Conservation (phyloP, 1,284 basidiomycete species). For the Caloboletus inedulis region DNA sequence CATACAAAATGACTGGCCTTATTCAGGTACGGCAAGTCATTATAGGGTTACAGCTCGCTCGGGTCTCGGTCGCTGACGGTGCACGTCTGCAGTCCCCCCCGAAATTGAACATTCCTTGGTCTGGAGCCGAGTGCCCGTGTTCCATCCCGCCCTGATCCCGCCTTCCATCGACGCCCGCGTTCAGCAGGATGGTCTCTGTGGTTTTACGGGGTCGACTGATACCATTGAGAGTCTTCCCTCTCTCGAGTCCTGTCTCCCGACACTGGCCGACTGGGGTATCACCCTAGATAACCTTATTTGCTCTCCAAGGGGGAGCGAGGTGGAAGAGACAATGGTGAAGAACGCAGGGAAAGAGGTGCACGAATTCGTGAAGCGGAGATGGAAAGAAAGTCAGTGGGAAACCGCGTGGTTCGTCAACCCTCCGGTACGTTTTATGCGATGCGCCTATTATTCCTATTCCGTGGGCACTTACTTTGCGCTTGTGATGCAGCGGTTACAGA, state of each 20-base stretch:
- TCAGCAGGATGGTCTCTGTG: constrained; percentile 65
- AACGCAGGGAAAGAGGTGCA: constrained; percentile 56
- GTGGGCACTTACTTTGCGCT: not conserved
- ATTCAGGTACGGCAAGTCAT: constrained; percentile 52
- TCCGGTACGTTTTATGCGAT: constrained; percentile 47
- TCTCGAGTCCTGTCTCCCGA: constrained; percentile 53
- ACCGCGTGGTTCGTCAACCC: constrained; percentile 87
- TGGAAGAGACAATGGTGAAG: constrained; percentile 51
- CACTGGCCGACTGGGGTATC: constrained; percentile 65
- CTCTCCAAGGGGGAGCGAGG: constrained; percentile 43
- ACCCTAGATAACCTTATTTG: constrained; percentile 53
- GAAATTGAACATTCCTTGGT: constrained; percentile 73
- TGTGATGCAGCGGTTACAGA: constrained; percentile 62
- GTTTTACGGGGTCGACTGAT: constrained; percentile 78
- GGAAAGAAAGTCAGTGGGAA: constrained; percentile 71
- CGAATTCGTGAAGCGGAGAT: constrained; percentile 58
- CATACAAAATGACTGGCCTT: constrained; percentile 82
- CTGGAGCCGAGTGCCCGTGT: constrained; percentile 71
- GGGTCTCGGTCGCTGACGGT: not conserved
- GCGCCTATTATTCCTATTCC: not conserved
- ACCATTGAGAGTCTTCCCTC: constrained; percentile 58
- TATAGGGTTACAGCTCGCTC: not conserved
- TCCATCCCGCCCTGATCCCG: constrained; percentile 51
- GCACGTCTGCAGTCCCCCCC: constrained; percentile 51
- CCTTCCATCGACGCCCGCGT: constrained; percentile 49